Percentiles rank a stretch among this genome's conserved stretches.
Conservation (phyloP, 2,329 filamentous ascomycete genomes). For the Penicillium rolfsii region DNA sequence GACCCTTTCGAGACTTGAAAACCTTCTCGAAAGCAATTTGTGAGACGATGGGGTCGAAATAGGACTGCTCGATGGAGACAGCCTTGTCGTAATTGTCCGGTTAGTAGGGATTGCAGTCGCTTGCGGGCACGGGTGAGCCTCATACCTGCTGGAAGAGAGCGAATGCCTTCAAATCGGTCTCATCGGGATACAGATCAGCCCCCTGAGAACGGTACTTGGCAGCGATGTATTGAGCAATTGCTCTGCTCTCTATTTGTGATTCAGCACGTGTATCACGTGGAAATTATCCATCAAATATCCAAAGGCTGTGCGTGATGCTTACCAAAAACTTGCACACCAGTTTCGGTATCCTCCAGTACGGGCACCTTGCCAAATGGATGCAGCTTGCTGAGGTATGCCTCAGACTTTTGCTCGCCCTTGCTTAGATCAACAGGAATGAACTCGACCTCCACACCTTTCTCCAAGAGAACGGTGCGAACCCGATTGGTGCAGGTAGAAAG, state of each 20-base stretch:
- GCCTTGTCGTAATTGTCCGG: conserved; percentile 21
- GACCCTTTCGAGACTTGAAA: conserved; percentile 19
- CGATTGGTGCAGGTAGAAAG: conserved; percentile 31
- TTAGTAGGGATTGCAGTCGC: background rate
- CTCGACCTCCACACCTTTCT: conserved; percentile 37
- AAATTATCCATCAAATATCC: background rate
- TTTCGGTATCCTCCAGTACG: conserved; percentile 40
- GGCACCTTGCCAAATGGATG: conserved; percentile 45
- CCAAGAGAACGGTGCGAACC: conserved; percentile 33
- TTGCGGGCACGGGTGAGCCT: conserved; percentile 4
- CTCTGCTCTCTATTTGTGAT: conserved; percentile 33
- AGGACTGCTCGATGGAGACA: conserved; percentile 32
- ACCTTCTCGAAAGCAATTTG: conserved; percentile 24
- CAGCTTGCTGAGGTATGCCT: conserved; percentile 26
- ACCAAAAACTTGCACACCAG: conserved; percentile 29
- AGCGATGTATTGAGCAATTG: conserved; percentile 39
- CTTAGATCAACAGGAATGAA: conserved; percentile 31
- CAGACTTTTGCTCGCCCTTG: conserved; percentile 33
- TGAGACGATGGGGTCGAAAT: conserved; percentile 25
- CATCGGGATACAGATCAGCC: conserved; percentile 15
- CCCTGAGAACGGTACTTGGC: conserved; percentile 24
- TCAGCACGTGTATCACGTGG: background rate
- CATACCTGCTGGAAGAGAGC: conserved; percentile 32
- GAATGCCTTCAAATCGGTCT: conserved; percentile 26
- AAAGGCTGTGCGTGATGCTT: background rate